Evolutionary conservation across 179 eudicot species (phyloP).

Genomic region (Amaranthus tricolor): DNA sequence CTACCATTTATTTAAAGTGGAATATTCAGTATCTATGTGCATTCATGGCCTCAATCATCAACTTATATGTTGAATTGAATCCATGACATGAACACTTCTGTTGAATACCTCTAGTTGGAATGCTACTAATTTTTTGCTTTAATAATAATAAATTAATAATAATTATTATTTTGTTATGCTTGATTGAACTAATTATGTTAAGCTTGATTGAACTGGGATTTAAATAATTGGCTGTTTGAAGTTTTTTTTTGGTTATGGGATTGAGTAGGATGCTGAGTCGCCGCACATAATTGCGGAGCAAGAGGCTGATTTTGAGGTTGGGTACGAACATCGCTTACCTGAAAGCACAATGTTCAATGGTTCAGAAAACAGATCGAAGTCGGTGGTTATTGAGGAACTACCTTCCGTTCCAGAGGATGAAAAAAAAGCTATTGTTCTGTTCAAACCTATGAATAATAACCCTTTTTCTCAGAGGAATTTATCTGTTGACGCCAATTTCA

Average conservation of each 20-base stretch:
- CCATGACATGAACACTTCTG: no score
- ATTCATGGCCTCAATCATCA: no score
- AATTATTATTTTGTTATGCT: neutral
- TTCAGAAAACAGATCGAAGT: constrained; percentile 6
- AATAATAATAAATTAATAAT: neutral
- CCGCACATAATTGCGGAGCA: constrained; percentile 57
- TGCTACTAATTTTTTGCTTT: no score
- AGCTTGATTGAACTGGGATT: neutral
- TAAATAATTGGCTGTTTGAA: neutral
- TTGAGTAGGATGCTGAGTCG: constrained; percentile 60
- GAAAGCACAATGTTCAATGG: constrained; percentile 13
- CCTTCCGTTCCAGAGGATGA: constrained; percentile 41
- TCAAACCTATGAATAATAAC: constrained; percentile 43
- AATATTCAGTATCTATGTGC: no score
- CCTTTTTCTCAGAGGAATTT: constrained; percentile 29
- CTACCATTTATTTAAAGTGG: no score
- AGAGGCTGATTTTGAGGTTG: constrained; percentile 31
- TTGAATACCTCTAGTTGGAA: neutral
- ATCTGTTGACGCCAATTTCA: constrained; percentile 49
- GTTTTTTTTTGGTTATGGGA: neutral
- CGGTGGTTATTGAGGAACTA: constrained; percentile 46
- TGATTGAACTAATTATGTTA: neutral
- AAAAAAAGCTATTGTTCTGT: constrained; percentile 74
- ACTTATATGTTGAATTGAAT: no score
- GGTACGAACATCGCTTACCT: constrained; percentile 19